Percentiles rank a stretch among this genome's conserved stretches.
phyloP scores from a whole-genome alignment of 805 yeast genomes.

The Candida anglica region DNA sequence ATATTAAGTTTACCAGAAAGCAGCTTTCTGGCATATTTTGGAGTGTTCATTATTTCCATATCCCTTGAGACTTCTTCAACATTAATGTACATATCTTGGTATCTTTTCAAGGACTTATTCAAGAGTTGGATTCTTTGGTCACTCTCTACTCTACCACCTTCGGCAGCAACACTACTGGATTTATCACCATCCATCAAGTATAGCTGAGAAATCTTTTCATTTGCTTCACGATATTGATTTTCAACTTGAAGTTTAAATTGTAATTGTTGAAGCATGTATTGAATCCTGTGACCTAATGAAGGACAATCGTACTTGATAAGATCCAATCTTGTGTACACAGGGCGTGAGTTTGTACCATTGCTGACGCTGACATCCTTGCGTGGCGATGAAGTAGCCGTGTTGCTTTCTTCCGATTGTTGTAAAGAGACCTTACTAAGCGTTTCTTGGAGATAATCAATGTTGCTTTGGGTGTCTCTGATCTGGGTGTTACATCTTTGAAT shows the following conservation, averaged over 20 bases:
- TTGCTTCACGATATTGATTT: conserved; percentile 88
- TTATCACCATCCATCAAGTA: conserved; percentile 91
- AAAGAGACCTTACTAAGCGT: conserved; percentile 60
- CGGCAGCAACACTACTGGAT: conserved; percentile 80
- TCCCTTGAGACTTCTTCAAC: conserved; percentile 65
- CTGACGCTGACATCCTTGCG: conserved; percentile 6
- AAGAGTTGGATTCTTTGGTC: conserved; percentile 81
- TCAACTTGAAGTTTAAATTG: conserved; percentile 94
- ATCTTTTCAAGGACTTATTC: conserved; percentile 78
- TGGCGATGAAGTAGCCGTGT: conserved; percentile 8
- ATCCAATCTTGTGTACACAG: conserved; percentile 68
- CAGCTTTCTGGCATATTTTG: conserved; percentile 76
- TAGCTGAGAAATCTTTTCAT: conserved; percentile 80
- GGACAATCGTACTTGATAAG: conserved; percentile 91
- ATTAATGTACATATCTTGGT: conserved; percentile 81
- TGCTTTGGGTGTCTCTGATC: conserved; percentile 87
- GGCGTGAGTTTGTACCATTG: conserved; percentile 16
- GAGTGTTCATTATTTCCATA: conserved; percentile 62
- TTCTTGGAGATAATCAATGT: conserved; percentile 82
- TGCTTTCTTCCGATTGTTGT: conserved; percentile 13
- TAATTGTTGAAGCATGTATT: conserved; percentile 90
- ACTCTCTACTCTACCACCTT: conserved; percentile 79
- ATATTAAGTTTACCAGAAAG: conserved; percentile 76
- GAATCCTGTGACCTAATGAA: conserved; percentile 89
- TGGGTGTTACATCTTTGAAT: conserved; percentile 88